These are phyloP conservation scores for Byssochlamys sp. DNA, from an alignment of 2,329 filamentous ascomycete species.

Conservation along the genomic window DNA sequence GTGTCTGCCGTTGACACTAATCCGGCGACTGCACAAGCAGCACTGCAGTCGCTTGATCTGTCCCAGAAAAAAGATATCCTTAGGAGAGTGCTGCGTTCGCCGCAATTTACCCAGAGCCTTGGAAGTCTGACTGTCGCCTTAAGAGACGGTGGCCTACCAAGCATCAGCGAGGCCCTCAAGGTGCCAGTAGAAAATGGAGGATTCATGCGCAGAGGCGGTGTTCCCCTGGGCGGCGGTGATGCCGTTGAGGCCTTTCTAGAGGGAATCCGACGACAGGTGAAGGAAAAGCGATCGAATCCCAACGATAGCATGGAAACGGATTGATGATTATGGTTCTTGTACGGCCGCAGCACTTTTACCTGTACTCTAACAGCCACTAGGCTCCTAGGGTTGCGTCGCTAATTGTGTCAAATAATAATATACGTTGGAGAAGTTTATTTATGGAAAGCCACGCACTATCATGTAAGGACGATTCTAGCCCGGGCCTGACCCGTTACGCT, in stretches of 20 bases:
- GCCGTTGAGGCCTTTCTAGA: constrained; percentile 86
- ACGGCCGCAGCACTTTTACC: neutral
- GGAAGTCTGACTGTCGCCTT: constrained; percentile 77
- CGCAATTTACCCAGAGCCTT: constrained; percentile 82
- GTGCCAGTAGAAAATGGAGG: constrained; percentile 78
- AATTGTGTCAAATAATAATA: neutral
- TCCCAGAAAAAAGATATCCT: constrained; percentile 72
- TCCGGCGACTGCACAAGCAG: constrained; percentile 58
- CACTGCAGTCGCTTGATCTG: constrained; percentile 61
- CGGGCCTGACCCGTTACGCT: neutral
- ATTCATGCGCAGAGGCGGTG: constrained; percentile 62
- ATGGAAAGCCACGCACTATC: neutral
- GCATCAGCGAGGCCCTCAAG: constrained; percentile 73
- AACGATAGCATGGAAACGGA: constrained; percentile 37
- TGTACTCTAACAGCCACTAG: neutral
- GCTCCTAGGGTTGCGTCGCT: neutral
- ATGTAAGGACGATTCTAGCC: neutral
- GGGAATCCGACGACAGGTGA: constrained; percentile 70
- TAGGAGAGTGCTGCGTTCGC: constrained; percentile 72
- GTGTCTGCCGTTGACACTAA: constrained; percentile 57
- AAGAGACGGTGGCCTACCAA: constrained; percentile 80
- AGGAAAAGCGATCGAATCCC: constrained; percentile 39
- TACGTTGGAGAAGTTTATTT: neutral
- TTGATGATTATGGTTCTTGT: constrained; percentile 10
- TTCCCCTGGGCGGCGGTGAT: constrained; percentile 78